Conservation (phyloP, 2,329 filamentous ascomycete genomes). For the Teratosphaeria gauchensis region DNA sequence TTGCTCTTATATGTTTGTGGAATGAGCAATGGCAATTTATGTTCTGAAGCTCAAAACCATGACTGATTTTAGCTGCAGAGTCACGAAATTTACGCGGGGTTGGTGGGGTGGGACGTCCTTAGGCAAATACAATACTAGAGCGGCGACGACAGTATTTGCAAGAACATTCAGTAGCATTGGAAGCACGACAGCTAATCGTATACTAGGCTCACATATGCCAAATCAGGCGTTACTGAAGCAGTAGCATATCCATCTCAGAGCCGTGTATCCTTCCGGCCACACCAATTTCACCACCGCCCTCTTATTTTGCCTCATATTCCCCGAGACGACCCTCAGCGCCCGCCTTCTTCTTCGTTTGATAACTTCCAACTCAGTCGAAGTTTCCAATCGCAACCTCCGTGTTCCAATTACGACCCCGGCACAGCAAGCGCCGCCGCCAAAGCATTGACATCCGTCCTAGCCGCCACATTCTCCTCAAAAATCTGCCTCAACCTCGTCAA, state of each 20-base stretch:
- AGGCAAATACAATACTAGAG: not conserved
- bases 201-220: not conserved
- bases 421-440: constrained; percentile 16
- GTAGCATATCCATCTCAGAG: too few species aligned
- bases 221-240: too few species aligned
- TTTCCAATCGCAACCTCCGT: not conserved
- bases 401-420: not conserved
- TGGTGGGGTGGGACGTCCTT: not conserved
- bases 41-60: not conserved
- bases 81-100: not conserved
- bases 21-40: not conserved
- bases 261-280: too few species aligned
- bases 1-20: constrained; percentile 2
- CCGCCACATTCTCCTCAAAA: constrained; percentile 54
- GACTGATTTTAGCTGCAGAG: not conserved
- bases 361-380: not conserved
- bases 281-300: too few species aligned
- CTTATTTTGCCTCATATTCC: too few species aligned
- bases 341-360: too few species aligned
- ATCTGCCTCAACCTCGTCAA: constrained; percentile 65
- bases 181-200: not conserved
- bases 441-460: constrained; percentile 47
- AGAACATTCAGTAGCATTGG: not conserved
- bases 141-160: not conserved
- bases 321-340: too few species aligned